A percentile compares a stretch with the other conserved stretches of the same genome.
Evolutionary conservation across 2,329 filamentous ascomycete species (phyloP).

Genomic region (Colletotrichum simmondsii): DNA sequence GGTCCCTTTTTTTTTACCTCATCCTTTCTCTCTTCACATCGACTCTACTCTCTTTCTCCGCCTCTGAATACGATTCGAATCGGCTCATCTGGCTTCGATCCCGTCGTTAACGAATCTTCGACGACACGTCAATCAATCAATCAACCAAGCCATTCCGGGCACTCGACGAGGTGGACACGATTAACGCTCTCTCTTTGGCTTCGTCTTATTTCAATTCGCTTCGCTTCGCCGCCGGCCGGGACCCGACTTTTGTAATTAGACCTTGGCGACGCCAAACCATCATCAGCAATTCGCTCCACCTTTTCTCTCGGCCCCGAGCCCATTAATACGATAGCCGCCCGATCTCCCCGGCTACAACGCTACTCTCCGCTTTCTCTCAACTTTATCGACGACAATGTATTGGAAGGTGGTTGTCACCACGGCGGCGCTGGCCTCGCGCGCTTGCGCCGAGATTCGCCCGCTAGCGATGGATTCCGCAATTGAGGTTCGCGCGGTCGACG

Average conservation of each 20-base stretch:
- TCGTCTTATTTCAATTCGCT: constrained; percentile 30
- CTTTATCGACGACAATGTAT: constrained; percentile 26
- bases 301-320: constrained; percentile 25
- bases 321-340: constrained; percentile 25
- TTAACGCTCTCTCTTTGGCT: constrained; percentile 25
- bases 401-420: constrained; percentile 32
- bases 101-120: constrained; percentile 23
- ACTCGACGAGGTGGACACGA: constrained; percentile 20
- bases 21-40: constrained; percentile 24
- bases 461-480: constrained; percentile 41
- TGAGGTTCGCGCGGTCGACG: constrained; percentile 39
- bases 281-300: constrained; percentile 22
- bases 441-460: constrained; percentile 33
- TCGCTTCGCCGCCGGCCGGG: constrained; percentile 37
- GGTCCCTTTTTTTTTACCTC: constrained; percentile 41
- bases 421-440: constrained; percentile 30
- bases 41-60: background rate
- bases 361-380: background rate
- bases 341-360: background rate
- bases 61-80: constrained; percentile 36
- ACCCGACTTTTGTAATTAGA: constrained; percentile 35
- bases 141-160: background rate
- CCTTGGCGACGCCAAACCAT: constrained; percentile 28
- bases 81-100: constrained; percentile 9
- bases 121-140: constrained; percentile 29